Evolutionary conservation across 176 grass and related monocot species (phyloP), one percentile per base, ranked within the genome.

Genomic region (Thinopyrum elongatum): DNA sequence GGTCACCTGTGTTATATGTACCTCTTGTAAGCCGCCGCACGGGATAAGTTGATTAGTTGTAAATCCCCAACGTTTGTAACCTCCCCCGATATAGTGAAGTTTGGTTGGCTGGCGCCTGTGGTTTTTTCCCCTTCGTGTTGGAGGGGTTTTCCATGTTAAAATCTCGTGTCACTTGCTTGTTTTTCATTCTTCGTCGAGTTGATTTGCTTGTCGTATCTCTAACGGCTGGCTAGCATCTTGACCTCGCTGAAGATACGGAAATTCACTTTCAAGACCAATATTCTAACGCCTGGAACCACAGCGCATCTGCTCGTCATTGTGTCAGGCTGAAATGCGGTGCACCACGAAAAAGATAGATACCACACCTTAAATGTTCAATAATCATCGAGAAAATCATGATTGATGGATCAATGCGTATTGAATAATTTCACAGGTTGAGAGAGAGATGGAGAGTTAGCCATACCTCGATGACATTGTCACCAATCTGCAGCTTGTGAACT

Each of bases 151-250:
- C n/a, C n/a, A n/a, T n/a, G n/a, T n/a, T n/a, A n/a, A n/a, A n/a
- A n/a, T n/a, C n/a, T n/a, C n/a, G n/a, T n/a, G n/a, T n/a, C n/a
- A n/a, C n/a, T n/a, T n/a, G n/a, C n/a, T n/a, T n/a, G n/a, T n/a
- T n/a, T n/a, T n/a, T n/a, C n/a, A n/a, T n/a, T n/a, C n/a, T n/a
- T n/a, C n/a, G n/a, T n/a, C n/a, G n/a, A n/a, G n/a, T n/a, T n/a
- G n/a, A n/a, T n/a, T n/a, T n/a, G n/a, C n/a, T n/a, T n/a, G n/a
- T n/a, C n/a, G n/a, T n/a, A n/a, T n/a, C n/a, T n/a, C n/a, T n/a
- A n/a, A n/a, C n/a, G n/a, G n/a, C n/a, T 61, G 79, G 26, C 27
- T 30, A 79, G 8, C 70, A 83, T 63, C 55, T 83, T 68, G 14
- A 72, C 30, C 27, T 78, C 49, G 3, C 3, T 41, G 3, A 27